phyloP scores from a whole-genome alignment of 2,329 filamentous ascomycete genomes.

The Zalaria sp. region DNA sequence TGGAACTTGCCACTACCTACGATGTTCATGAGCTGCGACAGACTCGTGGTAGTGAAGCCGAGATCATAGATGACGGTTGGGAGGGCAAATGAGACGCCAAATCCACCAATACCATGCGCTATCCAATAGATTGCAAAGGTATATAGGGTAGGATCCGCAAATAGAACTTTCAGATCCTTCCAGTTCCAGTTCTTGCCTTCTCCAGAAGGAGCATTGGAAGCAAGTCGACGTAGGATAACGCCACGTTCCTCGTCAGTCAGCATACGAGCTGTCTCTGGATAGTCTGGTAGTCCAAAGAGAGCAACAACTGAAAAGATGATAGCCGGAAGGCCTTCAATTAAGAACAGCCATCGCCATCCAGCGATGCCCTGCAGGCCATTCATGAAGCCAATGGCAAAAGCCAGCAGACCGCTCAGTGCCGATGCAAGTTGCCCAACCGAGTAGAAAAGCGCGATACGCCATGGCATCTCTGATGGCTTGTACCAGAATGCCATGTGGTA shows the following conservation, averaged over 20 bases:
- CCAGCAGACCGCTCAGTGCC: constrained; percentile 40
- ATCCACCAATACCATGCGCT: no score
- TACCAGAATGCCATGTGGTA: constrained; percentile 33
- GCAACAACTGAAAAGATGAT: constrained; percentile 12
- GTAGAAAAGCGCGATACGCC: constrained; percentile 42
- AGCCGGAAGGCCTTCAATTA: constrained; percentile 24
- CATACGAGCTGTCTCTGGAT: constrained; percentile 13
- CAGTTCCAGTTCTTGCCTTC: no score
- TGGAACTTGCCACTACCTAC: no score
- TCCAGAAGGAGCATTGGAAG: no score
- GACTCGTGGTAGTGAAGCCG: no score
- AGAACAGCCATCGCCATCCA: constrained; percentile 35
- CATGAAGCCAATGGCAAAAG: constrained; percentile 34
- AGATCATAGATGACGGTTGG: no score
- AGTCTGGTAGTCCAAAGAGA: constrained; percentile 13
- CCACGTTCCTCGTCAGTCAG: constrained; percentile 25
- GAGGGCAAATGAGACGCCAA: no score
- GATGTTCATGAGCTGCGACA: no score
- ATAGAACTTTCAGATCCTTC: no score
- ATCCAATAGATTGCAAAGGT: no score
- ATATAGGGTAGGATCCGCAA: no score
- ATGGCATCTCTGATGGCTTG: constrained; percentile 38
- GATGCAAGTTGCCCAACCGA: constrained; percentile 39
- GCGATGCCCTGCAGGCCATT: constrained; percentile 21
- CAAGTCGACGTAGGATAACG: no score